A percentile compares a stretch with the other conserved stretches of the same genome.
These are phyloP conservation scores for Scytalidium lignicola DNA, from an alignment of 2,329 filamentous ascomycete species.

Conservation along the genomic window DNA sequence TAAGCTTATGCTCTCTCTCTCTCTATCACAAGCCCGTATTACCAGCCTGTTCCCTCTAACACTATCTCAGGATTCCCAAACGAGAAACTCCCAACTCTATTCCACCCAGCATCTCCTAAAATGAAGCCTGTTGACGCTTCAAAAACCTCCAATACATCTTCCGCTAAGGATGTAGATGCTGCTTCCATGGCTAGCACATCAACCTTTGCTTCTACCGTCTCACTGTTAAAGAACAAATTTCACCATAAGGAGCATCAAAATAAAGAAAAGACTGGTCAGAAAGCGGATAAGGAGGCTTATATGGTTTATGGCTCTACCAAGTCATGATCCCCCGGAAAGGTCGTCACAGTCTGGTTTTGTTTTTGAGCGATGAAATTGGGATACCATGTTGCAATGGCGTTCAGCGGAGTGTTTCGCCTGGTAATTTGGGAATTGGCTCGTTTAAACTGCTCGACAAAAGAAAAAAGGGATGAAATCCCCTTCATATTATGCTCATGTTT, in stretches of 20 bases:
- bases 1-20: slow-evolving; percentile 3
- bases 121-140: slow-evolving; percentile 4
- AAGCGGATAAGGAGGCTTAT: too few relatives aligned
- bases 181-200: slow-evolving; percentile 20
- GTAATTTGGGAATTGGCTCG: background rate
- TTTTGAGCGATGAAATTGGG: background rate
- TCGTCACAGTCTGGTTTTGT: background rate
- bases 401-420: background rate
- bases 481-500: background rate
- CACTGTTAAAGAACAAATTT: slow-evolving; percentile 18
- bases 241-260: slow-evolving; percentile 10
- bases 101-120: slow-evolving; percentile 21
- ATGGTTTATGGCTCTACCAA: background rate
- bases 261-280: too few relatives aligned
- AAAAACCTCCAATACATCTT: slow-evolving; percentile 3
- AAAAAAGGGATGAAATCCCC: background rate
- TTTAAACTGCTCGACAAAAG: background rate
- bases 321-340: background rate
- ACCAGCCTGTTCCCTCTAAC: too few relatives aligned
- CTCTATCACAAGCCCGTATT: slow-evolving; percentile 1
- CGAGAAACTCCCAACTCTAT: slow-evolving; percentile 16
- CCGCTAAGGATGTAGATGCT: slow-evolving; percentile 11
- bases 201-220: slow-evolving; percentile 20
- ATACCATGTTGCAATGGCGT: background rate
- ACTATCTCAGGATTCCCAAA: slow-evolving; percentile 14